Conservation (phyloP, 306 rosid genomes). For the Clitoria ternatea region DNA sequence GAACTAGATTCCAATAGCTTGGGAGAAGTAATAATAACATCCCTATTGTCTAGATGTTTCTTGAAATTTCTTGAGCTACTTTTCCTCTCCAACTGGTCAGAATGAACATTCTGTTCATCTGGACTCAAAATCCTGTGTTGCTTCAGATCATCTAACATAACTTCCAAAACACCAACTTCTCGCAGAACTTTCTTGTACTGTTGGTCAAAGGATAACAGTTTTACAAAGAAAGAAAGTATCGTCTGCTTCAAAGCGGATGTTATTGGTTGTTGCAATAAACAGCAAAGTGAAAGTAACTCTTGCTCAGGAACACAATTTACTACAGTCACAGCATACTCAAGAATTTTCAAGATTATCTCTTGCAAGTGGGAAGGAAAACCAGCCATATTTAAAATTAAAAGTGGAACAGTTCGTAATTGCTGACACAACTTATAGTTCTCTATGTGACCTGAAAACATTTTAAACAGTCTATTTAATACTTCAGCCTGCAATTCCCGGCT, state of each 20-base stretch:
- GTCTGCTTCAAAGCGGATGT: constrained; percentile 81
- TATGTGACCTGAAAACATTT: constrained; percentile 90
- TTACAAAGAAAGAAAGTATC: constrained; percentile 87
- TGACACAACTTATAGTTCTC: constrained; percentile 95
- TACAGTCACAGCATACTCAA: constrained; percentile 98
- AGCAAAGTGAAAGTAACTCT: constrained; percentile 97
- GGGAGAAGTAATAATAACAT: constrained; percentile 83
- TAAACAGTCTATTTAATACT: constrained; percentile 93
- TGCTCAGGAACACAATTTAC: constrained; percentile 99
- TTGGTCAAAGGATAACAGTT: constrained; percentile 95
- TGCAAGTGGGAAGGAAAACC: constrained; percentile 81
- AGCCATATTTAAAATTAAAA: constrained; percentile 93
- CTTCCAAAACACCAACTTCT: constrained; percentile 99
- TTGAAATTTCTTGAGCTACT: constrained; percentile 66
- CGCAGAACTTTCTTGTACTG: constrained; percentile 96
- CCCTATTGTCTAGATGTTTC: constrained; percentile 71
- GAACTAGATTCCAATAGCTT: constrained; percentile 73
- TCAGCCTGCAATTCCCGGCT: constrained; percentile 87
- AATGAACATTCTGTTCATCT: constrained; percentile 50
- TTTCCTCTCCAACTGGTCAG: constrained; percentile 53
- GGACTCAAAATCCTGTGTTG: constrained; percentile 72
- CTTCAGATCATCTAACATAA: constrained; percentile 89
- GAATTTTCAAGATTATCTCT: constrained; percentile 93
- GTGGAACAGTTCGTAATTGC: constrained; percentile 92
- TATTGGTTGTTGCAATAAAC: constrained; percentile 96